Percentiles rank a stretch among this genome's conserved stretches.
These are phyloP conservation scores for Lycium barbarum DNA, from an alignment of 257 asterid species.

Conservation along the genomic window DNA sequence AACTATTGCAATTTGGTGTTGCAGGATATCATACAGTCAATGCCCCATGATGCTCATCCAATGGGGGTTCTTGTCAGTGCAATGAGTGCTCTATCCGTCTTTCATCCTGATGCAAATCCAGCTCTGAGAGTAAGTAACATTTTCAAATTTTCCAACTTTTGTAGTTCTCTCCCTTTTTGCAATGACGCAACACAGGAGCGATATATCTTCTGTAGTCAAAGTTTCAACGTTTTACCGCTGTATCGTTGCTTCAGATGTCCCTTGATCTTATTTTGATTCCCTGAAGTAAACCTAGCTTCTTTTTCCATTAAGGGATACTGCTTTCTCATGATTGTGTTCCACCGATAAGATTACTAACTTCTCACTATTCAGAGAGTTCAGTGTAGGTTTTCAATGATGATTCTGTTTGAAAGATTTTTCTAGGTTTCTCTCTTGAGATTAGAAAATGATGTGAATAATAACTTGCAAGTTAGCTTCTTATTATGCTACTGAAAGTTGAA, in stretches of 20 bases:
- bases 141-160: neutral
- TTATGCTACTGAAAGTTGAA: neutral
- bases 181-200: neutral
- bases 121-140: slow-evolving; percentile 78
- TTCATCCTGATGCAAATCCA: slow-evolving; percentile 99
- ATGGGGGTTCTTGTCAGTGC: slow-evolving; percentile 99
- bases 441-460: neutral
- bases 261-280: neutral
- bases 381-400: neutral
- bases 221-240: neutral
- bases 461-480: neutral
- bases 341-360: neutral
- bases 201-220: neutral
- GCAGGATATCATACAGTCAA: slow-evolving; percentile 97
- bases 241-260: neutral
- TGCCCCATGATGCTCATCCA: slow-evolving; percentile 99
- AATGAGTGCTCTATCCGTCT: slow-evolving; percentile 93
- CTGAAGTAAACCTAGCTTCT: slow-evolving; percentile 5
- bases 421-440: slow-evolving; percentile 17
- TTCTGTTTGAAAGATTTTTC: neutral
- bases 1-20: slow-evolving; percentile 41
- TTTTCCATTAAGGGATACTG: neutral
- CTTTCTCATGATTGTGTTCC: slow-evolving; percentile 9
- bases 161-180: neutral
- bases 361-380: neutral